phyloP scores from a whole-genome alignment of 2,329 filamentous ascomycete species.

The Fusarium camptoceras region DNA sequence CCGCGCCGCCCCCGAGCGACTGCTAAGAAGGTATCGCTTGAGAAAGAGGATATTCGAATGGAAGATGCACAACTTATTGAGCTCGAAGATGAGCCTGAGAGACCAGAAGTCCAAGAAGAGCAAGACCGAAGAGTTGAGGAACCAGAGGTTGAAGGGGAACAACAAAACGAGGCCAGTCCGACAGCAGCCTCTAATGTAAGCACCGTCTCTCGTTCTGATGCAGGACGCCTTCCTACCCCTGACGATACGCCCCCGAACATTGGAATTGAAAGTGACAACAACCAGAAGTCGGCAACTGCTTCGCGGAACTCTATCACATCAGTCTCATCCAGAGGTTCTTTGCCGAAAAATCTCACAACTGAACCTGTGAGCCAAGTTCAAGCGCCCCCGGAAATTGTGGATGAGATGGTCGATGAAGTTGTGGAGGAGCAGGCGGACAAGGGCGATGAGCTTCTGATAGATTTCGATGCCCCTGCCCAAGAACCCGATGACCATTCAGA shows the following conservation, averaged over 20 bases:
- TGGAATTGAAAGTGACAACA: conserved; percentile 38
- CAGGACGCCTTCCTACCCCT: conserved; percentile 63
- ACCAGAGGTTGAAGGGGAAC: conserved; percentile 24
- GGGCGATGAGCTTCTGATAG: conserved; percentile 10
- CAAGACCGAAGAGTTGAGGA: conserved; percentile 1
- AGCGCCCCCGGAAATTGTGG: conserved; percentile 14
- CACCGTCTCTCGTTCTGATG: conserved; percentile 53
- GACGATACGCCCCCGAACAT: conserved; percentile 62
- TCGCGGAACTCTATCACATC: conserved; percentile 23
- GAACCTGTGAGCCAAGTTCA: conserved; percentile 7
- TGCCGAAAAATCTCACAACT: conserved; percentile 6
- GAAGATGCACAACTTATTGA: conserved; percentile 19
- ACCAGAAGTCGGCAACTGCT: conserved; percentile 34
- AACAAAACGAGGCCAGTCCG: conserved; percentile 17
- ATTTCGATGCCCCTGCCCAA: conserved; percentile 9
- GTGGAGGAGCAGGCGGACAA: conserved; percentile 4
- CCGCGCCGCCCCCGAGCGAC: conserved; percentile 49
- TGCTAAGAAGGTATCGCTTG: not conserved
- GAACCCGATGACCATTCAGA: conserved; percentile 8
- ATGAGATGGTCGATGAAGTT: conserved; percentile 33
- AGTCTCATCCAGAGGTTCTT: conserved; percentile 17
- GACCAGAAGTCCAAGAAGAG: conserved; percentile 1
- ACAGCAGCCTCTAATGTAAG: conserved; percentile 47
- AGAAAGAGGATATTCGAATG: conserved; percentile 29
- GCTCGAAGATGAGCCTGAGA: conserved; percentile 13